These are phyloP conservation scores for Gossypium anomalum DNA, from an alignment of 345 rosid species.

Conservation along the genomic window DNA sequence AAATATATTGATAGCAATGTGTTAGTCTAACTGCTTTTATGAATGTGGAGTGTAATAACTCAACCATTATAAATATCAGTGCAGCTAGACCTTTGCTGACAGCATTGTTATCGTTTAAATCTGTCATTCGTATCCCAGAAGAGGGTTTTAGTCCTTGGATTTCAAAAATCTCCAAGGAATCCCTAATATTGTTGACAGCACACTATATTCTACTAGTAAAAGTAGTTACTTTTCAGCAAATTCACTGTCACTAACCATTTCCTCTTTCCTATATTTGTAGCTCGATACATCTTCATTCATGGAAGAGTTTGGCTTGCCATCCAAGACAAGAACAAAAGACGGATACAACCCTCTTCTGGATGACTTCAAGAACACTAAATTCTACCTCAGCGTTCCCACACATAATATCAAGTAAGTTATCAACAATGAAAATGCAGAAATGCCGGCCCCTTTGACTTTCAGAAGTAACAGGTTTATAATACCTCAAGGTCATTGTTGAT, in stretches of 20 bases:
- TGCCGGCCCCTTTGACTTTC: background rate
- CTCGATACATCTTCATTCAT: constrained; percentile 85
- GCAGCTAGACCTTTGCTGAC: background rate
- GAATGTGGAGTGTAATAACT: background rate
- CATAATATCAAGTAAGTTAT: constrained; percentile 55
- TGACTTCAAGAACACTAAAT: constrained; percentile 91
- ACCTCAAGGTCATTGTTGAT: background rate
- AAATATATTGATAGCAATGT: background rate
- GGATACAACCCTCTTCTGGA: constrained; percentile 93
- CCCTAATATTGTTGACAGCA: background rate
- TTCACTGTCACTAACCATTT: background rate
- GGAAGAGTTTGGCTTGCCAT: constrained; percentile 90
- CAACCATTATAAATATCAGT: background rate
- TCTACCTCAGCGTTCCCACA: constrained; percentile 92
- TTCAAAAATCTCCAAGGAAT: background rate
- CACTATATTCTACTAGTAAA: background rate
- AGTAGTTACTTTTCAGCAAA: background rate
- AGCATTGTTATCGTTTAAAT: background rate
- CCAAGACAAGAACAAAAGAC: constrained; percentile 82
- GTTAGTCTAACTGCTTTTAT: background rate
- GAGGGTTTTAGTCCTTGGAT: background rate
- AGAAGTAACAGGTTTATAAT: background rate
- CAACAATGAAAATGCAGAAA: background rate
- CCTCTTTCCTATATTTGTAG: constrained; percentile 27
- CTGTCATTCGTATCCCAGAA: background rate